phyloP scores from a whole-genome alignment of 1,284 basidiomycete genomes.

The Ceratobasidium sp. region DNA sequence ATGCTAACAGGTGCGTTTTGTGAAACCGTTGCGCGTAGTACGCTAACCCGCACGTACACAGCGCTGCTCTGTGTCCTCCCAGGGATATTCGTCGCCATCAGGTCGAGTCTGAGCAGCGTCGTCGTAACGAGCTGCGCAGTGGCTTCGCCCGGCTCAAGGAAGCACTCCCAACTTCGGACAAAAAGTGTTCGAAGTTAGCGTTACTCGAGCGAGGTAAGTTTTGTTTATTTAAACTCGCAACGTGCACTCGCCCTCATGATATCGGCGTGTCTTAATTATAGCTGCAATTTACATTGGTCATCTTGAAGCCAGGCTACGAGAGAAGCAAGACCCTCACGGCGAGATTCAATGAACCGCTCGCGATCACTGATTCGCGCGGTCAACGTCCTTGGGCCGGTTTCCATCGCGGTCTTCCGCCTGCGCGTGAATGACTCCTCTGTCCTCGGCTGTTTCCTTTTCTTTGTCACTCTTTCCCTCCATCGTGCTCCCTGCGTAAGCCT shows the following conservation, averaged over 20 bases:
- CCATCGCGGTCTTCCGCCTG: no score
- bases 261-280: neutral
- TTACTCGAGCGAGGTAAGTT: neutral
- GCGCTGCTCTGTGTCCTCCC: neutral
- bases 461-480: no score
- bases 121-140: neutral
- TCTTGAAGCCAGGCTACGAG: neutral
- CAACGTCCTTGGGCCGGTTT: no score
- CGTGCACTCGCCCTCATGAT: neutral
- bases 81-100: neutral
- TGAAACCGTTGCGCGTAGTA: neutral
- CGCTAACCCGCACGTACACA: neutral
- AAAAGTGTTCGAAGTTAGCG: neutral
- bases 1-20: neutral
- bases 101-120: slow-evolving; percentile 2
- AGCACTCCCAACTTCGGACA: neutral
- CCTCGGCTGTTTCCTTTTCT: no score
- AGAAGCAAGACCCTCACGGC: neutral
- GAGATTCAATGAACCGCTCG: neutral
- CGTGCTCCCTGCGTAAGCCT: no score
- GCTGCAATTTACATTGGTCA: neutral
- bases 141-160: neutral
- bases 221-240: neutral
- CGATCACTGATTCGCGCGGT: no score
- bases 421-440: no score